These are phyloP conservation scores for Xylariaceae sp. DNA, from an alignment of 2,329 filamentous ascomycete genomes.

Conservation along the genomic window DNA sequence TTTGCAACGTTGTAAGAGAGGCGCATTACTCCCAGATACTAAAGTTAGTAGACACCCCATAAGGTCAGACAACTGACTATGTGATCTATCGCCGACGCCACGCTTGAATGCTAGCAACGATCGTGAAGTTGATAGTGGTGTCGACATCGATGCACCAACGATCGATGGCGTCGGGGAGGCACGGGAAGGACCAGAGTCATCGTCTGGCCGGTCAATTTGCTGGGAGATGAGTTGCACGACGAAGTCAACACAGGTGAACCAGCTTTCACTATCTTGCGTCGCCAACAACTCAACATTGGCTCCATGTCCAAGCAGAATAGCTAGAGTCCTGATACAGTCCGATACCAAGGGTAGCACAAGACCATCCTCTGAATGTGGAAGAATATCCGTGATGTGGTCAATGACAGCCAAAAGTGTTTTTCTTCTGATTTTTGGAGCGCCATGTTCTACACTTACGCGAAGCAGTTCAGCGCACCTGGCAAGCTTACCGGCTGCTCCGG, in stretches of 20 bases:
- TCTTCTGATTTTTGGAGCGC: slow-evolving; percentile 62
- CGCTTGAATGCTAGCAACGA: slow-evolving; percentile 25
- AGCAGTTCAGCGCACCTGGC: slow-evolving; percentile 67
- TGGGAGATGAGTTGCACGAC: slow-evolving; percentile 59
- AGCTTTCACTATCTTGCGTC: slow-evolving; percentile 52
- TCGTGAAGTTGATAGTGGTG: slow-evolving; percentile 29
- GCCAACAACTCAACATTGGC: slow-evolving; percentile 78
- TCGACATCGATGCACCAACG: slow-evolving; percentile 26
- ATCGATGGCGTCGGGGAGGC: slow-evolving; percentile 45
- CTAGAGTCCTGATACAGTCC: slow-evolving; percentile 75
- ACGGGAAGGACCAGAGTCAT: slow-evolving; percentile 34
- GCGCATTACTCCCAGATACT: slow-evolving; percentile 63
- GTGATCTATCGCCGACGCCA: slow-evolving; percentile 24
- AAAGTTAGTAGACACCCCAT: slow-evolving; percentile 64
- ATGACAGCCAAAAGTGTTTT: slow-evolving; percentile 78
- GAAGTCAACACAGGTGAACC: slow-evolving; percentile 68
- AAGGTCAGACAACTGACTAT: slow-evolving; percentile 46
- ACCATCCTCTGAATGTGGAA: slow-evolving; percentile 58
- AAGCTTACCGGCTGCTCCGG: slow-evolving; percentile 48
- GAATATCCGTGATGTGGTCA: slow-evolving; percentile 74
- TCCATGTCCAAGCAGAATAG: slow-evolving; percentile 64
- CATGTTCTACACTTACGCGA: slow-evolving; percentile 66
- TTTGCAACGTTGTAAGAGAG: slow-evolving; percentile 53
- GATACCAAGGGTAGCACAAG: slow-evolving; percentile 67
- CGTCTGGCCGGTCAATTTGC: slow-evolving; percentile 42